Conservation (phyloP, 2,329 filamentous ascomycete genomes). For the Fusarium hainanense region DNA sequence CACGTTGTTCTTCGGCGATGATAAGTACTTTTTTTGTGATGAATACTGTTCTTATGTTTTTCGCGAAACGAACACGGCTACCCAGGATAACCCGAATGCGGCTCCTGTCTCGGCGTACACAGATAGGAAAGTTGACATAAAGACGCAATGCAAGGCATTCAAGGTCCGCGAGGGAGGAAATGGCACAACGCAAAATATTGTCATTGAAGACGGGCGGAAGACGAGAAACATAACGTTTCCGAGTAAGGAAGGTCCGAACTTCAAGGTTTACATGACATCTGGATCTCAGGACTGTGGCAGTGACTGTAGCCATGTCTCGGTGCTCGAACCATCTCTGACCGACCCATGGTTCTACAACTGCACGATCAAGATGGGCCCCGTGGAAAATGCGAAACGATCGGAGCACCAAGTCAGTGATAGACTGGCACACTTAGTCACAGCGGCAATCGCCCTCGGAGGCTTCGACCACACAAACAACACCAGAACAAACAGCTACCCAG, state of each 20-base stretch:
- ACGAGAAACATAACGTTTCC: neutral
- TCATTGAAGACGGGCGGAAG: neutral
- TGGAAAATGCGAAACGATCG: neutral
- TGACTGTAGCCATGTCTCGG: conserved; percentile 21
- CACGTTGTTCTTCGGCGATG: conserved; percentile 44
- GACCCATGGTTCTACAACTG: conserved; percentile 36
- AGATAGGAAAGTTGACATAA: conserved; percentile 3
- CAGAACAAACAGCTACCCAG: conserved; percentile 1
- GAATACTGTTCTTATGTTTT: conserved; percentile 51
- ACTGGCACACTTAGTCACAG: conserved; percentile 15
- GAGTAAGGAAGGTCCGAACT: neutral
- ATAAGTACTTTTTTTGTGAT: conserved; percentile 50
- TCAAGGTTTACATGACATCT: conserved; percentile 25
- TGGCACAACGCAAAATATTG: conserved; percentile 8
- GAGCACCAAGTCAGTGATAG: conserved; percentile 15
- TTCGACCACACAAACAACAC: neutral
- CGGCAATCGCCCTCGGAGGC: conserved; percentile 27
- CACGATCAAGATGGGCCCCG: neutral
- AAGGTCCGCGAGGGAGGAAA: conserved; percentile 6
- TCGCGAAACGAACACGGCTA: conserved; percentile 44
- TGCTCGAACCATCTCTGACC: conserved; percentile 17
- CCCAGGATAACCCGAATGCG: neutral
- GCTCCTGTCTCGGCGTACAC: neutral
- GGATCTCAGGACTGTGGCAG: neutral
- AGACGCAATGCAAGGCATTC: conserved; percentile 7